Percentiles rank a stretch among this genome's conserved stretches.
Evolutionary conservation across 306 rosid species (phyloP).

Genomic region (Corylus avellana): DNA sequence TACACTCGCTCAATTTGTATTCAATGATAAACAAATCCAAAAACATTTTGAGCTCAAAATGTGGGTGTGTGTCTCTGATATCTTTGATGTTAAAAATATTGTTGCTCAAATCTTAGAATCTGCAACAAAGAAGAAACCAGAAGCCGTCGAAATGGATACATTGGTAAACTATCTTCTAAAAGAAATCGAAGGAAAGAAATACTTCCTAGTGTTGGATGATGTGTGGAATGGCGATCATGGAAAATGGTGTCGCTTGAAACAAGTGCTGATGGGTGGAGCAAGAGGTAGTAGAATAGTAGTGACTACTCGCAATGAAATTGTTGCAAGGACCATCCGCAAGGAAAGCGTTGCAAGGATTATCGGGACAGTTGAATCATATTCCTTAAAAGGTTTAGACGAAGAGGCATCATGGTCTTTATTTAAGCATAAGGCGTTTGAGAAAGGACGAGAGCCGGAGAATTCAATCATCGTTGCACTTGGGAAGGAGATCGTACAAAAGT

Average conservation of each 20-base stretch:
- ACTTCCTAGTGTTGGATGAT: constrained; percentile 14
- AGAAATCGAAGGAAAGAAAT: neutral
- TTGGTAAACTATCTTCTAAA: neutral
- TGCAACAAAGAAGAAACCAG: neutral
- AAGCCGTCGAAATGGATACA: neutral
- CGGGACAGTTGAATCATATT: neutral
- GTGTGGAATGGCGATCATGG: constrained; percentile 5
- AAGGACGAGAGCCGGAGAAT: neutral
- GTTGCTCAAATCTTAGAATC: neutral
- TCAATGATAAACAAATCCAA: neutral
- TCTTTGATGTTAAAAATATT: neutral
- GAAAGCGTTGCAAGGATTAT: neutral
- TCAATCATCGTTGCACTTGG: neutral
- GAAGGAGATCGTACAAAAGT: neutral
- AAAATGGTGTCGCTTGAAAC: neutral
- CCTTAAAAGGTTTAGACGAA: neutral
- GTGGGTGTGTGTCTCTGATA: neutral
- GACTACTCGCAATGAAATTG: neutral
- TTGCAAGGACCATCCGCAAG: constrained; percentile 12
- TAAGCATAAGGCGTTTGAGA: constrained; percentile 9
- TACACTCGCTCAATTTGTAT: neutral
- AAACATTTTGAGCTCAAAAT: neutral
- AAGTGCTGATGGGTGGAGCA: neutral
- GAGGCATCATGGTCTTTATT: constrained; percentile 5
- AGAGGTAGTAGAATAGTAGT: constrained; percentile 12